These are phyloP conservation scores for Choiromyces venosus DNA, from an alignment of 495 filamentous ascomycete genomes.

Conservation along the genomic window DNA sequence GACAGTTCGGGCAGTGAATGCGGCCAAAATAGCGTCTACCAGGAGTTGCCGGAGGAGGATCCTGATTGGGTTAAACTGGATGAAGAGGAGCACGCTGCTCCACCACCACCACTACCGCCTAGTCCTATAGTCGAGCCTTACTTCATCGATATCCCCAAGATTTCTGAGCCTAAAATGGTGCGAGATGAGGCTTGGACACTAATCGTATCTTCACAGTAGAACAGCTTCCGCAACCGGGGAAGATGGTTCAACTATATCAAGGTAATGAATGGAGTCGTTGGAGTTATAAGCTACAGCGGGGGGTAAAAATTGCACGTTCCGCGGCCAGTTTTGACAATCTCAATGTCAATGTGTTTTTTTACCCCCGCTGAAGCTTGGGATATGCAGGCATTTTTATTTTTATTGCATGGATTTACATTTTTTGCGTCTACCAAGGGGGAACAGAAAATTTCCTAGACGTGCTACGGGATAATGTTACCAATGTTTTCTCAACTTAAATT, in stretches of 20 bases:
- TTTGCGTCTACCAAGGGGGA: neutral
- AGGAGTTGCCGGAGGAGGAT: neutral
- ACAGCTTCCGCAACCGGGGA: neutral
- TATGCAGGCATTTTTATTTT: neutral
- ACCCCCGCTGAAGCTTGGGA: neutral
- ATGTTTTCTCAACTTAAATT: neutral
- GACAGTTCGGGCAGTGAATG: neutral
- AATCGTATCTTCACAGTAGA: neutral
- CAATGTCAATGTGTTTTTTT: neutral
- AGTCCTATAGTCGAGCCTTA: neutral
- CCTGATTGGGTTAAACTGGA: neutral
- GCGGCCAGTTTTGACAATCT: neutral
- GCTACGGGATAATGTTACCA: neutral
- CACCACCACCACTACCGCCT: neutral
- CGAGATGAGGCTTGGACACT: neutral
- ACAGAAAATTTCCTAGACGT: neutral
- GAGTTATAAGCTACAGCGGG: neutral
- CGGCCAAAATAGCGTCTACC: neutral
- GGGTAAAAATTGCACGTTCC: neutral
- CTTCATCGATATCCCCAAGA: neutral
- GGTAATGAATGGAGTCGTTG: neutral
- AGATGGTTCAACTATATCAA: neutral
- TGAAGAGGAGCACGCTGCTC: neutral
- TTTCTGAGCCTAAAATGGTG: neutral
- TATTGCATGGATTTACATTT: neutral